These are phyloP conservation scores for Beauveria sp. DNA, from an alignment of 2,329 filamentous ascomycete genomes.

Conservation along the genomic window DNA sequence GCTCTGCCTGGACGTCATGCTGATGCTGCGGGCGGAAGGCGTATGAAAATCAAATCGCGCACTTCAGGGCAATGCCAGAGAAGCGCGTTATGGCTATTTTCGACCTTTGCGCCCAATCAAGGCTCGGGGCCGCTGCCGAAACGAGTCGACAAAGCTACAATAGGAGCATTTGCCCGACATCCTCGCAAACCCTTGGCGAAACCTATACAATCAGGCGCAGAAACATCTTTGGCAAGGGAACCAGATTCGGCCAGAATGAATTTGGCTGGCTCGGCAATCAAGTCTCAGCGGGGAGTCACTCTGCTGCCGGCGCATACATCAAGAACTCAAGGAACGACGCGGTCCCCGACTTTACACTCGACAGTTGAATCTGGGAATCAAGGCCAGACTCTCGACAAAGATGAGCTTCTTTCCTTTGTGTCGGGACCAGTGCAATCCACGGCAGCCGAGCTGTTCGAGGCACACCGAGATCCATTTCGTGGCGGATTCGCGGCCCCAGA, in stretches of 20 bases:
- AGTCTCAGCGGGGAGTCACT: background rate
- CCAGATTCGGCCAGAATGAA: background rate
- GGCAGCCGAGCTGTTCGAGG: constrained; percentile 46
- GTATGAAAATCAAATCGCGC: constrained; percentile 10
- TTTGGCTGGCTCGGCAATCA: background rate
- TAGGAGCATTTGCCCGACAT: constrained; percentile 5
- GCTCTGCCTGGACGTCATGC: constrained; percentile 7
- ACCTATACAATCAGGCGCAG: background rate
- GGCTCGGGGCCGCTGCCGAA: constrained; percentile 10
- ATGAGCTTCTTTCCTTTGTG: constrained; percentile 46
- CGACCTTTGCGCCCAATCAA: constrained; percentile 29
- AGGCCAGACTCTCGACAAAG: constrained; percentile 19
- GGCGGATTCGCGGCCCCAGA: constrained; percentile 45
- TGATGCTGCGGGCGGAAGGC: constrained; percentile 6
- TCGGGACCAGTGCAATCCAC: constrained; percentile 39
- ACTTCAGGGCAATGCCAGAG: constrained; percentile 19
- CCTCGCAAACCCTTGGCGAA: background rate
- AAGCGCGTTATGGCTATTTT: constrained; percentile 33
- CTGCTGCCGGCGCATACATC: background rate
- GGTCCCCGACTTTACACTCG: background rate
- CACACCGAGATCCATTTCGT: constrained; percentile 45
- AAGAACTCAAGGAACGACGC: background rate
- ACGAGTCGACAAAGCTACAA: constrained; percentile 1
- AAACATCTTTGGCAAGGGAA: background rate
- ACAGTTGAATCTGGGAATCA: constrained; percentile 10